Evolutionary conservation across 805 yeast genomes (phyloP).

Genomic region (Teunomyces atbi): DNA sequence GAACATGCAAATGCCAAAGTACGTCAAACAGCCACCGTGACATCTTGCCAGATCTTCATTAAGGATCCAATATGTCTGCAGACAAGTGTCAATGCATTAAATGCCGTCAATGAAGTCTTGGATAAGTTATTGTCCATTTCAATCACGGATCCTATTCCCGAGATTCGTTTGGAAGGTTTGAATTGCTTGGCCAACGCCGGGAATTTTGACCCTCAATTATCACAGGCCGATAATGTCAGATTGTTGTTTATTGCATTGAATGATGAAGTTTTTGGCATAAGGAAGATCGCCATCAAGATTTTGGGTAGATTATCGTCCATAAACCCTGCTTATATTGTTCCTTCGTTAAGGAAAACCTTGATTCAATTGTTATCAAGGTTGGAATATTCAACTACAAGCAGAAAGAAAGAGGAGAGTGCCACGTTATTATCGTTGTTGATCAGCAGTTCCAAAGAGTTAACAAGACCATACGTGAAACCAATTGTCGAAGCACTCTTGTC

Average conservation of each 20-base stretch:
- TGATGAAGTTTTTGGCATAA: slow-evolving; percentile 83
- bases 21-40: slow-evolving; percentile 78
- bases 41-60: slow-evolving; percentile 73
- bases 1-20: slow-evolving; percentile 79
- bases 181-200: slow-evolving; percentile 59
- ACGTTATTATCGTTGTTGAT: slow-evolving; percentile 70
- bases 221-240: slow-evolving; percentile 89
- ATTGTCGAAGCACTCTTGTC: slow-evolving; percentile 83
- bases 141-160: slow-evolving; percentile 84
- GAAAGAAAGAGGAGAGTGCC: slow-evolving; percentile 85
- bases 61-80: slow-evolving; percentile 83
- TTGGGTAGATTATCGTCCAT: slow-evolving; percentile 82
- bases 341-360: slow-evolving; percentile 82
- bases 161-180: slow-evolving; percentile 78
- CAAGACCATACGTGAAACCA: slow-evolving; percentile 88
- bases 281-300: slow-evolving; percentile 72
- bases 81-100: slow-evolving; percentile 74
- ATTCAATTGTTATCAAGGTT: slow-evolving; percentile 82
- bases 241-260: slow-evolving; percentile 83
- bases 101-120: slow-evolving; percentile 81
- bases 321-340: slow-evolving; percentile 95
- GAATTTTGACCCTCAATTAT: slow-evolving; percentile 83
- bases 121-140: slow-evolving; percentile 78
- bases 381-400: slow-evolving; percentile 73
- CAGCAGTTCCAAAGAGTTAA: slow-evolving; percentile 73